These are phyloP conservation scores for Agastache rugosa DNA, from an alignment of 257 asterid genomes.

Conservation along the genomic window DNA sequence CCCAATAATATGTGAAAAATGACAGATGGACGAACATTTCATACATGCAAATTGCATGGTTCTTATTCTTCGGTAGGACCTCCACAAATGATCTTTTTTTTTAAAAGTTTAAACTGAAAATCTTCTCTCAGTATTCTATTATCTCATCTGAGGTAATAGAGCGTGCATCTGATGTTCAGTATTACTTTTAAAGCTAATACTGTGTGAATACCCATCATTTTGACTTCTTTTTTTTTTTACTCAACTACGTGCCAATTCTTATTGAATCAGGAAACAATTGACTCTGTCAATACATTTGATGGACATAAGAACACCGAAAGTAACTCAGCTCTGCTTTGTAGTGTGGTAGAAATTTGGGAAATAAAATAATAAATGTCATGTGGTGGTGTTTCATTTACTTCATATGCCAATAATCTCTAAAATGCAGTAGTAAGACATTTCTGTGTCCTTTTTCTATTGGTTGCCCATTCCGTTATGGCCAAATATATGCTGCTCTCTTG, in stretches of 20 bases:
- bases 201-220: neutral
- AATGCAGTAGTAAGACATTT: neutral
- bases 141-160: slow-evolving; percentile 11
- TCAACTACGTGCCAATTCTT: neutral
- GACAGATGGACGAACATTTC: neutral
- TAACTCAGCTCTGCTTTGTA: neutral
- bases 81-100: neutral
- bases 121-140: neutral
- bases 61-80: neutral
- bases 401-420: neutral
- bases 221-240: neutral
- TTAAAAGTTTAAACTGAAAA: neutral
- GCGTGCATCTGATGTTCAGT: neutral
- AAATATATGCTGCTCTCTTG: neutral
- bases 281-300: neutral
- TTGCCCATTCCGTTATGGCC: neutral
- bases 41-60: neutral
- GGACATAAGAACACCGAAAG: neutral
- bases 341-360: slow-evolving; percentile 14
- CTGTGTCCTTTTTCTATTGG: neutral
- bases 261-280: neutral
- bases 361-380: neutral
- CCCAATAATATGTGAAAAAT: neutral
- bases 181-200: slow-evolving; percentile 11
- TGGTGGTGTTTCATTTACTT: neutral